These are phyloP conservation scores for Maudiozyma humilis DNA, from an alignment of 1,139 yeast genomes.

Conservation along the genomic window DNA sequence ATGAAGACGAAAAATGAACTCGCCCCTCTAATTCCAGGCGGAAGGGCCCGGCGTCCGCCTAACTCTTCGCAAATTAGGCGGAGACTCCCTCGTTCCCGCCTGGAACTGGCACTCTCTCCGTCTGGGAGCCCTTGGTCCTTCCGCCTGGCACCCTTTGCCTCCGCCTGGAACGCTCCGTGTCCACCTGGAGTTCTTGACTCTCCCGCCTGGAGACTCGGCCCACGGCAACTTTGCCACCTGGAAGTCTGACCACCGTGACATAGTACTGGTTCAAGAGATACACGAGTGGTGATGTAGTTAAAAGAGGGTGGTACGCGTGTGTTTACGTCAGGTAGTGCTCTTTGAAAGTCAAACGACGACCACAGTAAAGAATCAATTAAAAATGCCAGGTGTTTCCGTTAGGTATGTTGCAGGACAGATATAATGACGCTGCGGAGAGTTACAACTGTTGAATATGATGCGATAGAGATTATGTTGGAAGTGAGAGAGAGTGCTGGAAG, in stretches of 20 bases:
- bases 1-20: no score
- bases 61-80: no score
- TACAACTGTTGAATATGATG: no score
- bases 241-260: no score
- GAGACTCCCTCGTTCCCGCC: neutral
- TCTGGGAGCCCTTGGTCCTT: no score
- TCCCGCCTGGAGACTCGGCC: no score
- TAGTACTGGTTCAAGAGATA: neutral
- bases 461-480: no score
- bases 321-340: neutral
- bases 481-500: no score
- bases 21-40: neutral
- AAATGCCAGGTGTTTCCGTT: conserved; percentile 98
- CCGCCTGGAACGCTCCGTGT: neutral
- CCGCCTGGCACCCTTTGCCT: neutral
- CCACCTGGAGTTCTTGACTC: no score
- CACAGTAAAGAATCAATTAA: conserved; percentile 25
- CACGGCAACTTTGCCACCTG: no score
- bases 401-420: conserved; percentile 54
- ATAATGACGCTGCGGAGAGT: no score
- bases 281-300: neutral
- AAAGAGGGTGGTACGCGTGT: neutral
- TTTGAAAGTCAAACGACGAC: neutral
- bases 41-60: neutral
- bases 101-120: neutral